Evolutionary conservation across 78 protist genomes (phyloP), one percentile per base, ranked within the genome.

Genomic region (Monosiga brevicollis): DNA sequence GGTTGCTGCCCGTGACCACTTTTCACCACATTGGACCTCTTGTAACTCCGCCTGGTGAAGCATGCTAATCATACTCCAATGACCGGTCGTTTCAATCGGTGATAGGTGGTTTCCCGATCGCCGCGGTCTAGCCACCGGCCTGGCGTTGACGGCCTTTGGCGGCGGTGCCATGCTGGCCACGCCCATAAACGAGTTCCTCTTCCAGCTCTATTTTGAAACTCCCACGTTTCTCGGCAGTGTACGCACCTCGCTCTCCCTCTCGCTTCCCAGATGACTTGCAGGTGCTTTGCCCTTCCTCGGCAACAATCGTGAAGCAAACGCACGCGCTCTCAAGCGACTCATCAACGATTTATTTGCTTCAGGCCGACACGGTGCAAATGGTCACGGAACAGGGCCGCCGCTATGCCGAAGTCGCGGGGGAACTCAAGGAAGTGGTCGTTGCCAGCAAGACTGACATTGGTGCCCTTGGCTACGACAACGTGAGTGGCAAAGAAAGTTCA

Each of bases 71-170:
- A n/a, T n/a, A n/a, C n/a, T n/a, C n/a, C n/a, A n/a, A n/a, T n/a
- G n/a, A n/a, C n/a, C n/a, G n/a, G n/a, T n/a, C n/a, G n/a, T n/a
- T n/a, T n/a, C n/a, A n/a, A n/a, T n/a, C n/a, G n/a, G n/a, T n/a
- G n/a, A 15, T 15, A 49, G 62, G 29, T 84, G 87, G 87, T 75
- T 75, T 36, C 42, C 80, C 20, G 81, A 75, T 3, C 73, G 43
- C 26, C 77, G 42, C 49, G 87, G 87, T 9, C 80, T 84, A 1
- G 87, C 81, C 23, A 41, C 73, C 22, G 87, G 87, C 38, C 73
- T 84, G 1, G 87, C 87, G 26, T 78, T 84, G 71, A 42, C 73
- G 29, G 81, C 83, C 36, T 84, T 84, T 75, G 87, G 87, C 73
- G 78, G 78, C 38, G 78, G 78, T 35, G 78, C 78, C 37, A 74